Percentiles rank a stretch among this genome's conserved stretches.
Conservation (phyloP, 495 filamentous ascomycete genomes). For the Tuber aestivum region DNA sequence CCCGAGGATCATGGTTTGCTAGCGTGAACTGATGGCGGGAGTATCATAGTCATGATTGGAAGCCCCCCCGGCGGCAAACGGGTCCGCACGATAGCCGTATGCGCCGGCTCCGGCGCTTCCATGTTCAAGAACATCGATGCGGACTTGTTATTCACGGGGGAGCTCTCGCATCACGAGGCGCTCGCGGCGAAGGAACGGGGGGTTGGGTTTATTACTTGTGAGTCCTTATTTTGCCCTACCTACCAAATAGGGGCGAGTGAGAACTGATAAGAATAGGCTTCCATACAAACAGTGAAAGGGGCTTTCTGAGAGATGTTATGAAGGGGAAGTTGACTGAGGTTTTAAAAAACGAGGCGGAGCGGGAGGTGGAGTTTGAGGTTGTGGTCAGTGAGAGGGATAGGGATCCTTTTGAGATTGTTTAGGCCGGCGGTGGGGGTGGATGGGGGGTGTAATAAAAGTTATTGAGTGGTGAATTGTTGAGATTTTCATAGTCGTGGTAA, state of each 20-base stretch:
- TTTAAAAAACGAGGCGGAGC: conserved; percentile 54
- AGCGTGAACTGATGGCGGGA: background rate
- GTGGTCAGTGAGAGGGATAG: conserved; percentile 70
- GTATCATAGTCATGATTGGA: conserved; percentile 37
- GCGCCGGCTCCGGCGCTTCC: conserved; percentile 74
- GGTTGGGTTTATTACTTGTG: conserved; percentile 64
- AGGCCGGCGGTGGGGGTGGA: conserved; percentile 2
- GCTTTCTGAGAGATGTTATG: conserved; percentile 68
- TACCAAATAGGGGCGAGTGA: background rate
- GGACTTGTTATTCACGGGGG: conserved; percentile 83
- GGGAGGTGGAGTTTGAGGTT: conserved; percentile 51
- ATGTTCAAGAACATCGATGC: conserved; percentile 62
- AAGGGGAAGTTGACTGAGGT: conserved; percentile 55
- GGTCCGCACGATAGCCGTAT: conserved; percentile 50
- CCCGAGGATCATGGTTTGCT: background rate
- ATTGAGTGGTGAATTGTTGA: background rate
- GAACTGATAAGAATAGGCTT: conserved; percentile 50
- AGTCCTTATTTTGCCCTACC: background rate
- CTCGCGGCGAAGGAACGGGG: conserved; percentile 81
- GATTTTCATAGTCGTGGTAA: background rate
- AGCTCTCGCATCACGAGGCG: conserved; percentile 87
- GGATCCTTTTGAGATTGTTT: conserved; percentile 69
- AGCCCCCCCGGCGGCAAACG: conserved; percentile 43
- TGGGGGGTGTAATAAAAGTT: background rate
- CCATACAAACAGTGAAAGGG: conserved; percentile 85